phyloP scores from a whole-genome alignment of 2,329 filamentous ascomycete species.

The Teratosphaeria pseudoeucalypti region DNA sequence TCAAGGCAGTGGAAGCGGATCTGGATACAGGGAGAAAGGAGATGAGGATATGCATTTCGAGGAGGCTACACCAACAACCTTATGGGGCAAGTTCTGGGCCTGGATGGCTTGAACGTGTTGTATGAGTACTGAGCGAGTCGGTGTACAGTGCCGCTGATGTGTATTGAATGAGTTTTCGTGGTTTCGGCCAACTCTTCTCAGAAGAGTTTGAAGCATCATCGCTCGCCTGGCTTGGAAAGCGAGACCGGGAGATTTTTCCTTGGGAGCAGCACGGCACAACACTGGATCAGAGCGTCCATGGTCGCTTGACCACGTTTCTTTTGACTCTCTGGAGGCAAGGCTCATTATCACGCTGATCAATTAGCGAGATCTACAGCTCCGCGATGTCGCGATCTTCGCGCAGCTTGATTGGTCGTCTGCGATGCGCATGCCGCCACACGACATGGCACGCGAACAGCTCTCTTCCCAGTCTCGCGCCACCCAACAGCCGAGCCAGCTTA shows the following conservation, averaged over 20 bases:
- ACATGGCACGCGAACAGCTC: neutral
- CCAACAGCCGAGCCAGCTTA: neutral
- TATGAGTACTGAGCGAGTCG: neutral
- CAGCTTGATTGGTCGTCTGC: neutral
- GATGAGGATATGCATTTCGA: conserved; percentile 26
- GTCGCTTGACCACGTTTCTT: too few species aligned
- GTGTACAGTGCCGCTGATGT: neutral
- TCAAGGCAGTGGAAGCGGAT: conserved; percentile 33
- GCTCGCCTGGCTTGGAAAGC: too few species aligned
- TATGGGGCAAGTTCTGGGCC: conserved; percentile 24
- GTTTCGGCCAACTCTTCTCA: neutral
- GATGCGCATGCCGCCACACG: neutral
- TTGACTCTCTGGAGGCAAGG: too few species aligned
- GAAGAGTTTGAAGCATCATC: too few species aligned
- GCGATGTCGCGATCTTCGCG: neutral
- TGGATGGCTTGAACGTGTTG: conserved; percentile 13
- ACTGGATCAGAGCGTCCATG: too few species aligned
- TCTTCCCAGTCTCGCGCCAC: neutral
- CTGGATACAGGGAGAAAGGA: conserved; percentile 31
- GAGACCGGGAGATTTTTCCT: too few species aligned
- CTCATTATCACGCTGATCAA: neutral
- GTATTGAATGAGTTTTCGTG: neutral
- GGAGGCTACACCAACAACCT: conserved; percentile 21
- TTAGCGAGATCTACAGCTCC: conserved; percentile 1
- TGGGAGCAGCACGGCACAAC: too few species aligned